A percentile compares a stretch with the other conserved stretches of the same genome.
Evolutionary conservation across 768 basidiomycete genomes (phyloP).

Genomic region (Auricularia cornea): DNA sequence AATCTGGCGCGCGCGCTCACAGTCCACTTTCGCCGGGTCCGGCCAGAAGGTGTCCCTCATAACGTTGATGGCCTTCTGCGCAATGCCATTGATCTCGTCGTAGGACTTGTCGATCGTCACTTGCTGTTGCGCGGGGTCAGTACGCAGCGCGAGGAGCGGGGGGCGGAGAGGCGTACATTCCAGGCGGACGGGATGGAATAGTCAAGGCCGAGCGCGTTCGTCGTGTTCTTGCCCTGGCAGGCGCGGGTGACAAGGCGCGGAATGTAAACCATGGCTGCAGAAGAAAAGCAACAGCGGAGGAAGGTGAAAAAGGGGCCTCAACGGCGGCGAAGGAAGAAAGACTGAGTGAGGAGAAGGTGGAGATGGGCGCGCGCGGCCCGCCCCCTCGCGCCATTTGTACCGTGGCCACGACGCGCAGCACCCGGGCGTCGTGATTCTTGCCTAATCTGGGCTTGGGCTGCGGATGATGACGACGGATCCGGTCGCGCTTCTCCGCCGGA

Average conservation of each 20-base stretch:
- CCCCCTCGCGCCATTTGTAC: not conserved
- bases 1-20: not conserved
- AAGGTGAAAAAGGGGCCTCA: not conserved
- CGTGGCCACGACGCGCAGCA: not conserved
- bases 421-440: not conserved
- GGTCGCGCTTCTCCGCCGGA: not conserved
- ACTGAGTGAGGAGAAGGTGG: not conserved
- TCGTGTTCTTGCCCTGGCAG: not conserved
- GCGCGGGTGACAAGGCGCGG: not conserved
- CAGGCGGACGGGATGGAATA: not conserved
- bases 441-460: not conserved
- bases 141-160: not conserved
- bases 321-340: not conserved
- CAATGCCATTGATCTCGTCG: not conserved
- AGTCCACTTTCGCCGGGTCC: not conserved
- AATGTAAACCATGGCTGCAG: not conserved
- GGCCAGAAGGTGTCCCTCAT: not conserved
- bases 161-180: not conserved
- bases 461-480: not conserved
- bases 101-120: not conserved
- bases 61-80: not conserved
- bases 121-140: not conserved
- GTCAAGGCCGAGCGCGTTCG: not conserved
- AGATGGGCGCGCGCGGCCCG: not conserved
- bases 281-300: not conserved